Evolutionary conservation across 2,329 filamentous ascomycete genomes (phyloP), one percentile per base, ranked within the genome.

Genomic region (Exutisphaerella laricina): DNA sequence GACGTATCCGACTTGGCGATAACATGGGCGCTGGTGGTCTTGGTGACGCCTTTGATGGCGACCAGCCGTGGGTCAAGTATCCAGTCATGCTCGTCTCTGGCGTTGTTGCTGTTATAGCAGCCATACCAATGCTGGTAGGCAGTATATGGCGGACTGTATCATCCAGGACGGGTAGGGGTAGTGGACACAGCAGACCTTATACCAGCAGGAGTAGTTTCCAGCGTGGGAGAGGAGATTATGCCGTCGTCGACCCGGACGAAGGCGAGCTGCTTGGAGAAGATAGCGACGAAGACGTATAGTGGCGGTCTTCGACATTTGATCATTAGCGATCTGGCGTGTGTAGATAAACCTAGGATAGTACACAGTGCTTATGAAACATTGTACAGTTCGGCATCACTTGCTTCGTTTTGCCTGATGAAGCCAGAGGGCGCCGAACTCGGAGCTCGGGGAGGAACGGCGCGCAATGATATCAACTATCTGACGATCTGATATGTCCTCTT

Each of bases 181-280:
- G 71, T 33, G 74, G 77, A 3, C 76, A 77, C 25, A 67, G 67
- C 26, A 73, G 84, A 47, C 80, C 83, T 43, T 98, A 94, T 63
- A 92, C 88, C 12, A 94, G 86, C 37, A 74, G 94, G 46, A 85
- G 86, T 58, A 90, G 86, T 48, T 98, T 98, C 67, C 85, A 88
- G 4, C 78, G 88, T 43, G 84, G 87, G 1, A 78, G 86, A 43
- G 83, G 85, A n/a, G 87, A 95, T 64, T 97, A 97, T 64, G 79
- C 82, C 12, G 77, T 84, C 58, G 88, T 95, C 39, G 88, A 94
- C 58, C 85, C 92, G 38, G 92, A 97, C 61, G 92, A 97, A 64
- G 90, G 90, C 36, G 90, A 97, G 70, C 70, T 98, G 54, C 69
- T 98, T 25, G 92, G 92, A 1, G 90, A 96, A 16, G 51, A 52